Conservation (phyloP, 176 grass and related monocot genomes). For the Hordeum vulgare region MorexV3_pseudomolecules_assembly NC_058518.1:476351801-476352300, state of each 20-base stretch:
- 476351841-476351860: constrained; percentile 96
- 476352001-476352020: background rate
- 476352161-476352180: constrained; percentile 93
- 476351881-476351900: constrained; percentile 87
- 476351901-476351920: constrained; percentile 99
- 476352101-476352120: constrained; percentile 91
- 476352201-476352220: constrained; percentile 80
- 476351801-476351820: constrained; percentile 79
- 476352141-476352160: constrained; percentile 74
- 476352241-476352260: constrained; percentile 94
- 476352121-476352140: constrained; percentile 80
- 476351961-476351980: constrained; percentile 88
- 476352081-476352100: constrained; percentile 56
- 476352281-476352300: background rate
- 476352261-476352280: constrained; percentile 30
- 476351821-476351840: constrained; percentile 95
- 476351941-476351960: constrained; percentile 77
- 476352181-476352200: constrained; percentile 89
- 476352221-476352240: constrained; percentile 90
- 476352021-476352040: background rate
- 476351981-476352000: background rate
- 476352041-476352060: background rate
- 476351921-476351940: constrained; percentile 97
- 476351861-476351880: constrained; percentile 70
- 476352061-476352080: background rate